These are phyloP conservation scores for Suhomyces atakaporum DNA, from an alignment of 1,139 yeast genomes.

Conservation along the genomic window DNA sequence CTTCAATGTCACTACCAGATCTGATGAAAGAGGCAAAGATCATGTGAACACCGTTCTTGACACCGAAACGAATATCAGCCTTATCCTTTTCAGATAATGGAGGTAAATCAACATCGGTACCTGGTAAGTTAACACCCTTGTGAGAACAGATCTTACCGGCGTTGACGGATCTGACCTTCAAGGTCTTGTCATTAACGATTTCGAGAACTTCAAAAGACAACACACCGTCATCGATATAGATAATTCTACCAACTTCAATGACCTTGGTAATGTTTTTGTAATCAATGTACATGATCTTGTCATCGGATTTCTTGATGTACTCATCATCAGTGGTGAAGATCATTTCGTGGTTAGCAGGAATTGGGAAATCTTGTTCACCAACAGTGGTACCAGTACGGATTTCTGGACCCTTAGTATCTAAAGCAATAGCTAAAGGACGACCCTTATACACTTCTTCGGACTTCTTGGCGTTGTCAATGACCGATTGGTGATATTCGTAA, in stretches of 20 bases:
- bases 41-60: conserved; percentile 96
- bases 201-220: conserved; percentile 90
- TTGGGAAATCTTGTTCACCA: conserved; percentile 77
- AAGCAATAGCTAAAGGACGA: conserved; percentile 96
- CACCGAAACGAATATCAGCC: conserved; percentile 90
- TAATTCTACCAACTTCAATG: conserved; percentile 80
- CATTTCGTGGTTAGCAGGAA: conserved; percentile 86
- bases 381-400: conserved; percentile 96
- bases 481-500: conserved; percentile 94
- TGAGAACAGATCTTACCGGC: conserved; percentile 95
- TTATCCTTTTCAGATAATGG: conserved; percentile 96
- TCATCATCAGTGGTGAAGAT: conserved; percentile 87
- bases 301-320: conserved; percentile 71
- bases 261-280: conserved; percentile 96
- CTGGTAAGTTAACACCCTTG: conserved; percentile 99
- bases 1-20: conserved; percentile 84
- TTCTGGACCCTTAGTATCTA: conserved; percentile 99
- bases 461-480: conserved; percentile 92
- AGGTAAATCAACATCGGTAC: conserved; percentile 98
- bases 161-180: conserved; percentile 86
- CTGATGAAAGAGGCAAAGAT: conserved; percentile 97
- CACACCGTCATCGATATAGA: conserved; percentile 97
- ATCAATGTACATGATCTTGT: conserved; percentile 83
- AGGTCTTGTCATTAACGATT: conserved; percentile 73
- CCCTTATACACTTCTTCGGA: conserved; percentile 90